phyloP scores from a whole-genome alignment of 2,329 filamentous ascomycete genomes.

The Colletotrichum musicola region DNA sequence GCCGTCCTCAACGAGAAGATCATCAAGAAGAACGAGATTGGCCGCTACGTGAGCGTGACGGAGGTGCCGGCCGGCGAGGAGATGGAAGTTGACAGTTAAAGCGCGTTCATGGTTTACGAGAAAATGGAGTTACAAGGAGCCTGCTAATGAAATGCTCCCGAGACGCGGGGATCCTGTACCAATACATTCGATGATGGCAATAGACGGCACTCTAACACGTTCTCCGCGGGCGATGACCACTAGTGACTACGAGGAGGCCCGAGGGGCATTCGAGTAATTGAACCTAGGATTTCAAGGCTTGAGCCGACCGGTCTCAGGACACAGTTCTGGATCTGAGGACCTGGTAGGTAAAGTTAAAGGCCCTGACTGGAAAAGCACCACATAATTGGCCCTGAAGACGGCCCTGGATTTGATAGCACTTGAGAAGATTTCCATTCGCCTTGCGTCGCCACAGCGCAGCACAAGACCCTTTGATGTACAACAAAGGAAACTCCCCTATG shows the following conservation, averaged over 20 bases:
- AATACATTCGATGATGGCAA: constrained; percentile 39
- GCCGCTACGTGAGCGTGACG: constrained; percentile 92
- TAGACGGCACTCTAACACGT: constrained; percentile 31
- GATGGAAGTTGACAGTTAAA: constrained; percentile 77
- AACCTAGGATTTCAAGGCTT: too few relatives aligned
- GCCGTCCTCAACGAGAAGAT: constrained; percentile 96
- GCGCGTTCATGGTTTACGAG: constrained; percentile 14
- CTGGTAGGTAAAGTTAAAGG: too few relatives aligned
- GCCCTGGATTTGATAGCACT: not conserved
- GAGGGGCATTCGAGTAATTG: too few relatives aligned
- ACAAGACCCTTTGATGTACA: constrained; percentile 4
- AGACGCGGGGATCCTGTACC: constrained; percentile 36
- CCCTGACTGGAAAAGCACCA: too few relatives aligned
- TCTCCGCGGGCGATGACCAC: not conserved
- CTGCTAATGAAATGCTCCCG: constrained; percentile 27
- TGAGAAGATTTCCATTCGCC: not conserved
- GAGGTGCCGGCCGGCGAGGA: constrained; percentile 80
- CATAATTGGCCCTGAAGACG: too few relatives aligned
- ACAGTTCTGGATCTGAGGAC: too few relatives aligned
- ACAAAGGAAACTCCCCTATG: constrained; percentile 24
- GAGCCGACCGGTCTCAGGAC: too few relatives aligned
- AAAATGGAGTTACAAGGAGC: not conserved
- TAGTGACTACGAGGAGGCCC: not conserved
- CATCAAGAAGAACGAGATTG: constrained; percentile 92
- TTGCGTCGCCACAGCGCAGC: constrained; percentile 1